A percentile compares a stretch with the other conserved stretches of the same genome.
Evolutionary conservation across 2,329 filamentous ascomycete species (phyloP).

Genomic region (Verticillium dahliae): DNA sequence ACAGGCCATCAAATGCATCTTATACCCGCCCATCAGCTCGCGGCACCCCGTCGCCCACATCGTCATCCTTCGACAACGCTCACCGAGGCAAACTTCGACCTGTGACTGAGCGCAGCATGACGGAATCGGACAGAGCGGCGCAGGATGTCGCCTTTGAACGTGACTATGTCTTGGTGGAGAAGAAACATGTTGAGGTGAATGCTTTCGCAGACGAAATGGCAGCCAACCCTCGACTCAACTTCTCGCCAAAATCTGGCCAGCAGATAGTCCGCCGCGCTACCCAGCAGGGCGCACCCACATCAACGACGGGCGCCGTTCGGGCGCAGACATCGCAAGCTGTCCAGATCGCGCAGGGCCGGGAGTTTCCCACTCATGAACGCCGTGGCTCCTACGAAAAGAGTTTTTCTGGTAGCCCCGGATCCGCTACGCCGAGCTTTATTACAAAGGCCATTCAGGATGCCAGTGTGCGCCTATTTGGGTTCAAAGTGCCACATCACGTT

Average conservation of each 20-base stretch:
- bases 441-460: constrained; percentile 94
- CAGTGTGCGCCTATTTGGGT: constrained; percentile 66
- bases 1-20: constrained; percentile 33
- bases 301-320: constrained; percentile 62
- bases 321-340: constrained; percentile 64
- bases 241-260: constrained; percentile 45
- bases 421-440: constrained; percentile 75
- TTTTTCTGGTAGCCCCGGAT: constrained; percentile 62
- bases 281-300: constrained; percentile 65
- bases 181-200: constrained; percentile 91
- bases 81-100: constrained; percentile 19
- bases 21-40: constrained; percentile 22
- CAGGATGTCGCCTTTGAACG: constrained; percentile 87
- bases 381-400: constrained; percentile 72
- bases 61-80: constrained; percentile 25
- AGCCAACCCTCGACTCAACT: constrained; percentile 62
- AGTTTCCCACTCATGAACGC: constrained; percentile 62
- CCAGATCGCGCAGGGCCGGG: constrained; percentile 63
- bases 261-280: constrained; percentile 70
- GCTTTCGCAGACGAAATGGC: constrained; percentile 93
- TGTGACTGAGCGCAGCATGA: constrained; percentile 23
- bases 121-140: constrained; percentile 64
- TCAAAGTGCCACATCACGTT: constrained; percentile 60
- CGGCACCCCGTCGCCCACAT: constrained; percentile 22
- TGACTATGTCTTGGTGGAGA: constrained; percentile 94